Evolutionary conservation across 2,329 filamentous ascomycete genomes (phyloP), one percentile per base, ranked within the genome.

Genomic region (Hortaea sp.): DNA sequence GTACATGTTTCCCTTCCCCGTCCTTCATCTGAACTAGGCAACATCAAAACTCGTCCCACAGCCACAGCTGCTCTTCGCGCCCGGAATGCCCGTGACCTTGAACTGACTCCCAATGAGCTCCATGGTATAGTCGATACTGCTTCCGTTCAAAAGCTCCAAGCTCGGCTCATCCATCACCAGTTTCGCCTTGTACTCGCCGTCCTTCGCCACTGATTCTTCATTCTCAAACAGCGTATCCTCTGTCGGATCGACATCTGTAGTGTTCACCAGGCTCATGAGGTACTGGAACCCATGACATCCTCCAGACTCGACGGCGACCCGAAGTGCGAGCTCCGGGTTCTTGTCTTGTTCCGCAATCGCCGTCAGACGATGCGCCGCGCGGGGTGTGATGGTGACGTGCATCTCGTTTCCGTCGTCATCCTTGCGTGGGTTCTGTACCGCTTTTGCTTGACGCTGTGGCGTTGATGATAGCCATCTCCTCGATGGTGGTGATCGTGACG

Each of bases 241-340:
- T 49, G 88, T 82, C 28, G 77, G 62, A 43, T 78, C 73, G 11
- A 84, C 67, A 44, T 79, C 74, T 11, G 68, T 68, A 7, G 65
- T 65, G 12, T 70, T 79, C 2, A 87, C 83, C 4, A 97, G 75
- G 11, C 82, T 86, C 86, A 98, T 95, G 41, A 94, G 71, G 63
- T 98, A 98, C 65, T 98, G 92, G 66, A 98, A 98, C 42, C 92
- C 92, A 67, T 98, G 92, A 66, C 92, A 98, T 46, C 92, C 92
- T 53, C 92, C 92, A 47, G 84, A 88, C 62, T 94, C 88, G 48
- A 98, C 89, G 50, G 85, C 83, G 54, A 98, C 85, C 44, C 90
- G 85, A n/a, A 98, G 76, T 27, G 88, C 86, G 30, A 94, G 78
- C 59, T 85, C 74, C 2, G 87, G 86, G 63, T 94, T 94, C 50